phyloP scores from a whole-genome alignment of 805 yeast species.

The Starmerella geochares region DNA sequence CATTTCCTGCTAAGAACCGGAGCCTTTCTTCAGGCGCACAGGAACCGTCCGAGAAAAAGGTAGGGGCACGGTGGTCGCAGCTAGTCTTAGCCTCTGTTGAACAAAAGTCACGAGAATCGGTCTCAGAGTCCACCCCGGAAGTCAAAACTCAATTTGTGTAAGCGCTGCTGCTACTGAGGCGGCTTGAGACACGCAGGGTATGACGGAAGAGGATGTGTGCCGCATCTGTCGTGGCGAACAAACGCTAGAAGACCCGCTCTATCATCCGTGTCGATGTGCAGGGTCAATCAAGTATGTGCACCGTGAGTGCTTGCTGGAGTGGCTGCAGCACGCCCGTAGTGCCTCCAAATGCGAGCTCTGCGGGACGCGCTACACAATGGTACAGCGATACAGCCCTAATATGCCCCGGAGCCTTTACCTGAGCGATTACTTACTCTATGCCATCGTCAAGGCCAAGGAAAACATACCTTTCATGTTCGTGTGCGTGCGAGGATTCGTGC shows the following conservation, averaged over 20 bases:
- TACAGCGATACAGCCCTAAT: conserved; percentile 50
- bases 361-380: conserved; percentile 59
- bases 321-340: conserved; percentile 65
- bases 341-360: conserved; percentile 78
- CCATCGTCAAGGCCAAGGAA: neutral
- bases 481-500: conserved; percentile 19
- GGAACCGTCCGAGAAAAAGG: neutral
- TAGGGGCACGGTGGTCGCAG: neutral
- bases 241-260: conserved; percentile 65
- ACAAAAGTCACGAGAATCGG: neutral
- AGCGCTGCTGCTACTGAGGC: neutral
- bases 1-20: conserved; percentile 1
- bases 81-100: neutral
- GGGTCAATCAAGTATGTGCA: conserved; percentile 92
- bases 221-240: conserved; percentile 92
- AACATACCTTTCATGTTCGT: conserved; percentile 13
- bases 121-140: neutral
- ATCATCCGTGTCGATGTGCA: conserved; percentile 85
- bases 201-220: conserved; percentile 46
- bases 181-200: neutral
- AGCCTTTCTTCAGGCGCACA: neutral
- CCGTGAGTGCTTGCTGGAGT: conserved; percentile 79
- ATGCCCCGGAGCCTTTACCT: conserved; percentile 60
- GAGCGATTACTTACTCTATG: conserved; percentile 26
- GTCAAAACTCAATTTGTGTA: neutral